Evolutionary conservation across 73 alveolate species (phyloP).

Genomic region (Breviolum minutum): DNA sequence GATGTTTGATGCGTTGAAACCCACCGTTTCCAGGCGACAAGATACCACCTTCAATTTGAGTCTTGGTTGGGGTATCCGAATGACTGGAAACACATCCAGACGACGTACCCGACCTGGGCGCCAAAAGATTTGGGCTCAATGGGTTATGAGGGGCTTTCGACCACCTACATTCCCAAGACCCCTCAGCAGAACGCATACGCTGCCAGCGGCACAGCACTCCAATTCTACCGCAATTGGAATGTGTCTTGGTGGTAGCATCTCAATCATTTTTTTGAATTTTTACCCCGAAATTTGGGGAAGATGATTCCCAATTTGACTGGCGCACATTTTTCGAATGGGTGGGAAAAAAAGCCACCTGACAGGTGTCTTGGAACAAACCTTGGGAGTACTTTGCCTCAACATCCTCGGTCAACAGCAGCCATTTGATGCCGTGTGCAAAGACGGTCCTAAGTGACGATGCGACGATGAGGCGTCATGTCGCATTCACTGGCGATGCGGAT

Average conservation of each 20-base stretch:
- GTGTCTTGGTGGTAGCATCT: too few species aligned
- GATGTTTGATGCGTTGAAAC: neutral
- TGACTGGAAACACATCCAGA: conserved; percentile 10
- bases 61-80: neutral
- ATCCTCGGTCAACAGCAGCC: neutral
- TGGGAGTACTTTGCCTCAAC: neutral
- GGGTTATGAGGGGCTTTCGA: conserved; percentile 1
- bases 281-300: too few species aligned
- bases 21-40: neutral
- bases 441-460: neutral
- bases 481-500: neutral
- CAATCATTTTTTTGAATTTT: too few species aligned
- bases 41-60: conserved; percentile 10
- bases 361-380: conserved; percentile 31
- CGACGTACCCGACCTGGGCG: neutral
- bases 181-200: neutral
- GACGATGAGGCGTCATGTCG: neutral
- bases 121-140: conserved; percentile 10
- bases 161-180: neutral
- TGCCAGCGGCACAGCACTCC: neutral
- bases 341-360: too few species aligned
- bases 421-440: neutral
- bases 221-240: conserved; percentile 34
- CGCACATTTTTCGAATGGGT: too few species aligned
- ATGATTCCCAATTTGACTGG: too few species aligned